Base-by-base conservation (phyloP, 163 green algal genomes). In the Volvox carteri region DNA sequence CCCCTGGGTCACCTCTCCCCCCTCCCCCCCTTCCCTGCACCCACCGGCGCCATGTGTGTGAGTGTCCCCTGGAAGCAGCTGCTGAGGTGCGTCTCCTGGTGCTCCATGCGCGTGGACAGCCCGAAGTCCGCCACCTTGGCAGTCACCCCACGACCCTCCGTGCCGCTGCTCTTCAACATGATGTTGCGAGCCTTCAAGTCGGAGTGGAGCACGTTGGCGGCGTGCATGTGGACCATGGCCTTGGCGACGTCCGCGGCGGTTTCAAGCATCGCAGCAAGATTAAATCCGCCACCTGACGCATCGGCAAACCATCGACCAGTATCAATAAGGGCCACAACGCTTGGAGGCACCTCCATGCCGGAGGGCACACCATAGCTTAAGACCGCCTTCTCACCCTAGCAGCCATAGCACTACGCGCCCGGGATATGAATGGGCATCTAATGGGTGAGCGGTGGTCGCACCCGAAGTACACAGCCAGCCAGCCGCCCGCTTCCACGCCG, bases 61-160 rank as follows among this genome's bases (percentile, higher is more conserved):
- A 92, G 72, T 5, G 88, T 92, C 58, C 88, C 78, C 86, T 86
- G 85, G 74, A 90, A 88, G 50, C 68, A 84, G 35, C 14, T 41
- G 68, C 68, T 84, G 25, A 88, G 68, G 74, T 92, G 88, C 68
- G 88, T 92, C 80, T 92, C 80, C 80, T 73, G 46, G 81, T 92
- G 72, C 50, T 92, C 81, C 88, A 92, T 92, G 67, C 78, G 77
- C 21, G 78, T 83, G 35, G 68, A 86, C 28, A 92, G 46, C 0
- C 88, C 88, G 21, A 92, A 92, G 73, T 92, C 88, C 3, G 88
- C 88, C 39, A 92, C 90, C 91, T 97, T 97, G 62, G 91, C 90
- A 0, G 85, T 91, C 68, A 96, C 94, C 70, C 94, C 94, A 28
- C 94, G 91, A 0, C 88, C 91, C 70, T 96, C 92, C 8, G 88